Evolutionary conservation across 169 alveolate genomes (phyloP).

Genomic region (Plasmodium cynomolgi): DNA sequence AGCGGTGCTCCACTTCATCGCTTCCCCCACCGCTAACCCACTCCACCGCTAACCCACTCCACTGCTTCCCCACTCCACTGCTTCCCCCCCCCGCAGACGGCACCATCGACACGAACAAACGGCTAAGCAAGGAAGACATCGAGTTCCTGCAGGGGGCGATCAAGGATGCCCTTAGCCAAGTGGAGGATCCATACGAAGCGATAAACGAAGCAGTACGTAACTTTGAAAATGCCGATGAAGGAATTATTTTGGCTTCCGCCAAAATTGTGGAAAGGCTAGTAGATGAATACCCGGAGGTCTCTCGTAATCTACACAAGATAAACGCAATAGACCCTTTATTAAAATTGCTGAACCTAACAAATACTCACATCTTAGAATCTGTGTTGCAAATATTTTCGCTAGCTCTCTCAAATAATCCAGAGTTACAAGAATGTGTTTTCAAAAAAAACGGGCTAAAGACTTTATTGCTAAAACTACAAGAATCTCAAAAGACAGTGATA

Average conservation of each 20-base stretch:
- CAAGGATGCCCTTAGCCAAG: slow-evolving; percentile 69
- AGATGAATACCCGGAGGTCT: slow-evolving; percentile 70
- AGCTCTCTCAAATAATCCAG: slow-evolving; percentile 73
- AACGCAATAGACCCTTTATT: slow-evolving; percentile 71
- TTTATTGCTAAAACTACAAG: slow-evolving; percentile 56
- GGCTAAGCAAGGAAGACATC: slow-evolving; percentile 65
- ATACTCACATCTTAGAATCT: slow-evolving; percentile 60
- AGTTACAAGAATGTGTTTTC: slow-evolving; percentile 56
- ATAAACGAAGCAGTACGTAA: slow-evolving; percentile 67
- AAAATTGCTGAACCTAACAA: slow-evolving; percentile 33
- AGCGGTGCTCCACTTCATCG: background rate
- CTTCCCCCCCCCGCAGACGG: slow-evolving; percentile 21
- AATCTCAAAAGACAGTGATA: slow-evolving; percentile 36
- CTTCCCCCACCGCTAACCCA: background rate
- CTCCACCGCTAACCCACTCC: background rate
- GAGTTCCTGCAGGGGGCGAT: slow-evolving; percentile 76
- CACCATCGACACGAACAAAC: slow-evolving; percentile 63
- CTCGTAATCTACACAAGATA: slow-evolving; percentile 62
- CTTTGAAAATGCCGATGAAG: slow-evolving; percentile 68
- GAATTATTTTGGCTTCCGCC: slow-evolving; percentile 65
- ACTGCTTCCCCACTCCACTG: background rate
- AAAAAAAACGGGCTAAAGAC: slow-evolving; percentile 62
- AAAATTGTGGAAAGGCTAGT: slow-evolving; percentile 70
- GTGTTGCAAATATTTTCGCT: slow-evolving; percentile 65
- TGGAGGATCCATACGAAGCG: slow-evolving; percentile 76